A percentile compares a stretch with the other conserved stretches of the same genome.
Conservation (phyloP, 371 early-diverging fungal species). For the Smittium culicis region DNA sequence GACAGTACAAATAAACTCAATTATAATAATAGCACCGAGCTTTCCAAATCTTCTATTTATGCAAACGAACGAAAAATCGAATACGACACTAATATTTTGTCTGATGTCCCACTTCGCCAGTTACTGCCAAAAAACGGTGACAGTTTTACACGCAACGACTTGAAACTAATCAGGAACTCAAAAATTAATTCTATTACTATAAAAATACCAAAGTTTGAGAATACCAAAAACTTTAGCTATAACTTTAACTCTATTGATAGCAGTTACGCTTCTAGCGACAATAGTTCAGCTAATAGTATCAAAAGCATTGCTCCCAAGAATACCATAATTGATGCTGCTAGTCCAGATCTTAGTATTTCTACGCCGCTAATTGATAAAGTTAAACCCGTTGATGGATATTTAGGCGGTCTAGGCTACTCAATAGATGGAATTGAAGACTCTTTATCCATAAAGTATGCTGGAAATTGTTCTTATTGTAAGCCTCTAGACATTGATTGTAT, state of each 20-base stretch:
- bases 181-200: no score
- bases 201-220: no score
- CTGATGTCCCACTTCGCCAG: no score
- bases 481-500: not conserved
- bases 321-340: not conserved
- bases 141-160: no score
- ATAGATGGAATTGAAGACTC: not conserved
- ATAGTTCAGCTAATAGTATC: not conserved
- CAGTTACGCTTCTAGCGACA: not conserved
- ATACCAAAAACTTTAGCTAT: no score
- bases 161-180: no score
- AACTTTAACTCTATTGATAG: no score
- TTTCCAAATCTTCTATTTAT: not conserved
- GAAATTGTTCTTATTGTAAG: not conserved
- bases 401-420: not conserved
- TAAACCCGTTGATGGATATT: not conserved
- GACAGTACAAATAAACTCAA: not conserved
- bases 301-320: not conserved
- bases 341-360: not conserved
- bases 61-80: not conserved
- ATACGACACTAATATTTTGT: not conserved
- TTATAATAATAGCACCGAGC: not conserved
- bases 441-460: not conserved
- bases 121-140: no score
- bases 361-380: not conserved